Conservation (phyloP, 148 eudicot genomes). For the Agrostemma githago region DNA sequence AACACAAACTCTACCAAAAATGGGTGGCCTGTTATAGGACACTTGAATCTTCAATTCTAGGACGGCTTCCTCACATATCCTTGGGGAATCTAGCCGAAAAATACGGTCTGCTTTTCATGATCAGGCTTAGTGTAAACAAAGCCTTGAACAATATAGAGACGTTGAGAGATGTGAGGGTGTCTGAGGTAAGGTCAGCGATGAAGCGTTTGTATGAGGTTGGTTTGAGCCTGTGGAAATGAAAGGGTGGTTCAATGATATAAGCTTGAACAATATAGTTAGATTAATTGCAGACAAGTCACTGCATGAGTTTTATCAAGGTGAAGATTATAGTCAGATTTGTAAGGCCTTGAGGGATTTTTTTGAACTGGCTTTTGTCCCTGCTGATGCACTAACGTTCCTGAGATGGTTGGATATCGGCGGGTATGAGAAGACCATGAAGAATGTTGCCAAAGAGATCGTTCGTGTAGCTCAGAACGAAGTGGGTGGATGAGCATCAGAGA, state of each 20-base stretch:
- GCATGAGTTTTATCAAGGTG: slow-evolving; percentile 10
- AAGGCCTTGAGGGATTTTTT: slow-evolving; percentile 28
- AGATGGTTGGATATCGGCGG: slow-evolving; percentile 39
- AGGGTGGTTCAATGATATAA: slow-evolving; percentile 35
- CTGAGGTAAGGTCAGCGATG: slow-evolving; percentile 26
- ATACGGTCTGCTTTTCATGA: slow-evolving; percentile 31
- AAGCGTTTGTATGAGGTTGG: slow-evolving; percentile 14
- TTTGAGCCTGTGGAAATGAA: slow-evolving; percentile 8
- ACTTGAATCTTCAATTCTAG: slow-evolving; percentile 31
- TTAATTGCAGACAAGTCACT: slow-evolving; percentile 41
- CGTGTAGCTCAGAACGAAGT: too few relatives aligned
- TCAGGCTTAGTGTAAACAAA: slow-evolving; percentile 26
- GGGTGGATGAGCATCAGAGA: too few relatives aligned
- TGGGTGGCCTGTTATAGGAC: slow-evolving; percentile 46
- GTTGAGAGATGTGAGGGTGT: slow-evolving; percentile 22
- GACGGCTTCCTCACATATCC: slow-evolving; percentile 22
- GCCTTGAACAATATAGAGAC: slow-evolving; percentile 27
- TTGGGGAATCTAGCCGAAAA: slow-evolving; percentile 39
- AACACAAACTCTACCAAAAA: background rate
- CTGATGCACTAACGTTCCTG: slow-evolving; percentile 32
- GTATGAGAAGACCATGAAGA: too few relatives aligned
- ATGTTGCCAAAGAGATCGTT: too few relatives aligned
- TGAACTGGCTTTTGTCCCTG: slow-evolving; percentile 17
- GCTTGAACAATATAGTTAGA: slow-evolving; percentile 30
- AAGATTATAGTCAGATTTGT: slow-evolving; percentile 12